Base-by-base conservation (phyloP, 306 rosid genomes). In the Fragaria nilgerrensis region DNA sequence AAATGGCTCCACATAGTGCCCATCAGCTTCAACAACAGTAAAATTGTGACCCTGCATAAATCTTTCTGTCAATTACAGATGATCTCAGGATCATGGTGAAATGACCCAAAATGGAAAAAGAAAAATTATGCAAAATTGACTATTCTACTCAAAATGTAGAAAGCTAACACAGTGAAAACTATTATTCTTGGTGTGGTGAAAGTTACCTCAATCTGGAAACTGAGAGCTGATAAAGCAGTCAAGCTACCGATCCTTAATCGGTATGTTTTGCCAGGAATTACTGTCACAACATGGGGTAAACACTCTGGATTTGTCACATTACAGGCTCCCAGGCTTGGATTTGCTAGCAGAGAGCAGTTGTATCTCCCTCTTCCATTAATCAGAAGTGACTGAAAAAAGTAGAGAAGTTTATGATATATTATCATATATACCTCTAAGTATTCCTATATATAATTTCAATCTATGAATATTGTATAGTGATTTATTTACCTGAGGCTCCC, bases 361-460 rank as follows among this genome's bases (percentile, higher is more conserved):
- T 85, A 92, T 75, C 78, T 90, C 76, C 98, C 97, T 84, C 78
- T 94, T 82, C 97, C 98, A 73, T 94, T 82, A 15, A 94, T 90
- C 79, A 94, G 47, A 80, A 94, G 97, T 22, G 97, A 90, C 96
- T 93, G 90, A 0, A 14, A 0, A 14, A 79, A 66, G 9, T 66
- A 91, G 86, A 0, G 1, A 73, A 53, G 20, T 73, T 20, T 3
- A n/a, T 37, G 39, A 63, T 15, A 16, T 7, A 34, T 32, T 34
- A 64, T 16, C 4, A 32, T 36, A 64, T 16, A 16, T 64, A 64
- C 69, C 62, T 62, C 47, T 11, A 25, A 44, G 8, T 53, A 29
- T 22, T 53, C 9, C 27, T 34, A 25, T 4, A 43, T 20, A 9
- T 64, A 70, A 19, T 10, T n/a, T 25, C 16, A 49, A 6, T 23